Evolutionary conservation across 176 grass and related monocot species (phyloP).

Genomic region (Oryza australiensis): DNA sequence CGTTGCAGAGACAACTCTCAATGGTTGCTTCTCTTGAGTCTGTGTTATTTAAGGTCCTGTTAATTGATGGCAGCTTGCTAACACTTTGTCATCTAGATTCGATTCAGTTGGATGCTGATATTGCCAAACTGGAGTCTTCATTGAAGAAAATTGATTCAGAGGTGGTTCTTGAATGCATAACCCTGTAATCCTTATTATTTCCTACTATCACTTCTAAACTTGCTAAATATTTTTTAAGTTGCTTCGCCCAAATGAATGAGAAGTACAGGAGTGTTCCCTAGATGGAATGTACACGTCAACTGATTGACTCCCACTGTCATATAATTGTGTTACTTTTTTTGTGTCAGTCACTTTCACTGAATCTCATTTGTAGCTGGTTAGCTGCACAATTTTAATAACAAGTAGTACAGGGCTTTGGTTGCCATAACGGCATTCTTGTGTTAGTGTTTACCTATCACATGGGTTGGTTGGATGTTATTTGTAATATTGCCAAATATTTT

Average conservation of each 20-base stretch:
- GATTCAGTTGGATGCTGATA: conserved; percentile 52
- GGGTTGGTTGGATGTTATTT: neutral
- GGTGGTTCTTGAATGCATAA: conserved; percentile 35
- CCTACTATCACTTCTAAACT: neutral
- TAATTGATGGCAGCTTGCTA: conserved; percentile 8
- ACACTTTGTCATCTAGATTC: conserved; percentile 42
- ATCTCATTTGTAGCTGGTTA: neutral
- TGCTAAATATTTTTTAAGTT: conserved; percentile 7
- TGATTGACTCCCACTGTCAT: neutral
- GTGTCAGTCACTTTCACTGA: neutral
- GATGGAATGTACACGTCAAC: neutral
- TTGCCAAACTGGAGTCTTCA: conserved; percentile 63
- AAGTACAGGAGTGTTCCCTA: neutral
- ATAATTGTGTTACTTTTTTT: neutral
- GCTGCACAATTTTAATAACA: conserved; percentile 1
- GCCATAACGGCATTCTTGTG: neutral
- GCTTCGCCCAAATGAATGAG: neutral
- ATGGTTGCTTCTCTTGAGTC: conserved; percentile 42
- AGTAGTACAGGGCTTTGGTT: neutral
- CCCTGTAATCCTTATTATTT: neutral
- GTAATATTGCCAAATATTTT: neutral
- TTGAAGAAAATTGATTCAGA: conserved; percentile 44
- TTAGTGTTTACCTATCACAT: neutral
- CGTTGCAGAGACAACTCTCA: conserved; percentile 31
- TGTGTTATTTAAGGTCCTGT: conserved; percentile 18